phyloP scores from a whole-genome alignment of 805 yeast species.

The Middelhovenomyces tepae region DNA sequence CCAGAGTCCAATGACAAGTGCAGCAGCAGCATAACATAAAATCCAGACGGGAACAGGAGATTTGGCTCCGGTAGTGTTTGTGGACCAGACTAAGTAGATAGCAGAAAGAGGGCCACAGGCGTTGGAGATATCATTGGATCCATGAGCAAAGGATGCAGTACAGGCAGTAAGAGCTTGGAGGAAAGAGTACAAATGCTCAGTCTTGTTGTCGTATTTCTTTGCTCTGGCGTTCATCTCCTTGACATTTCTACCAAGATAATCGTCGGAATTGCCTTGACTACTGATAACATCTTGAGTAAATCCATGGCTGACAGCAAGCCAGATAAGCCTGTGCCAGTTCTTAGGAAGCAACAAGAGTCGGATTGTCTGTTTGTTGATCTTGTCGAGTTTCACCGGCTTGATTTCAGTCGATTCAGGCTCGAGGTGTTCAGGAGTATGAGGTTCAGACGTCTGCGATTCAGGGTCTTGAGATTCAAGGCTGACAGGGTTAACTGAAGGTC shows the following conservation, averaged over 20 bases:
- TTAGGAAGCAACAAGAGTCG: constrained; percentile 32
- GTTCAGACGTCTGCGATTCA: too few species aligned
- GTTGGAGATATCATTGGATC: constrained; percentile 71
- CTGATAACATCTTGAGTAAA: constrained; percentile 54
- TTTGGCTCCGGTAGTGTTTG: constrained; percentile 33
- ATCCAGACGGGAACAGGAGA: constrained; percentile 66
- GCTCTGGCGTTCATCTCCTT: constrained; percentile 46
- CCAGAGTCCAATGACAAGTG: constrained; percentile 63
- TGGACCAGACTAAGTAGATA: constrained; percentile 51
- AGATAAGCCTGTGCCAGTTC: constrained; percentile 45
- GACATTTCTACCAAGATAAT: constrained; percentile 39
- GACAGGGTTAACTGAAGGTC: constrained; percentile 32
- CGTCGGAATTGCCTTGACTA: constrained; percentile 23
- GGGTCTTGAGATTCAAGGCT: constrained; percentile 33
- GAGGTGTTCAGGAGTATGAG: too few species aligned
- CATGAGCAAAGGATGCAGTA: constrained; percentile 77
- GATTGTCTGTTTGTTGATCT: constrained; percentile 12
- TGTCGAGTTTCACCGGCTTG: constrained; percentile 4
- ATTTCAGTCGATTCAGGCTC: constrained; percentile 2
- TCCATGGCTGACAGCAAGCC: constrained; percentile 49
- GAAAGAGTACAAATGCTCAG: constrained; percentile 59
- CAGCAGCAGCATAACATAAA: constrained; percentile 55
- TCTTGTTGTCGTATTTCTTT: constrained; percentile 59
- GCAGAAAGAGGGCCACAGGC: constrained; percentile 71
- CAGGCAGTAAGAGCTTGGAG: constrained; percentile 66